Evolutionary conservation across 1,284 basidiomycete genomes (phyloP).

Genomic region (Ustilago nuda): DNA sequence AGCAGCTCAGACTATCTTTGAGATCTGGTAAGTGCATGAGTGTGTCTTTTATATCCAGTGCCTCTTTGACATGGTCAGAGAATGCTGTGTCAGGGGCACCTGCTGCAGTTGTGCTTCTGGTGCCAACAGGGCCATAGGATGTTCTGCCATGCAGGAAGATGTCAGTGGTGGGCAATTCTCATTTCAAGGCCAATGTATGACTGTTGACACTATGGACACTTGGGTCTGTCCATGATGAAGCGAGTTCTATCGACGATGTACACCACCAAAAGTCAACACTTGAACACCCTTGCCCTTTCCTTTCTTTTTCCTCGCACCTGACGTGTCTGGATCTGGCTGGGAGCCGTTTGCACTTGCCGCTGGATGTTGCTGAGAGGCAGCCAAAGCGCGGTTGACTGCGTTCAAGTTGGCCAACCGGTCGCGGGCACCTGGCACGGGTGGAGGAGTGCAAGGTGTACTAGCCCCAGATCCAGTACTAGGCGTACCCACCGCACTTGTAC

Average conservation of each 20-base stretch:
- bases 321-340: not conserved
- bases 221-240: not conserved
- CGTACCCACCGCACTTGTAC: not conserved
- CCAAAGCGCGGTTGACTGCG: constrained; percentile 33
- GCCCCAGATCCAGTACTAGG: constrained; percentile 12
- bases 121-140: not conserved
- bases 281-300: constrained; percentile 52
- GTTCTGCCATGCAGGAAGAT: not conserved
- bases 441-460: constrained; percentile 29
- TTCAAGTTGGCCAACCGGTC: constrained; percentile 16
- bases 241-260: constrained; percentile 45
- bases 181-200: too few species aligned
- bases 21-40: too few species aligned
- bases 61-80: not conserved
- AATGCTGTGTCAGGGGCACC: not conserved
- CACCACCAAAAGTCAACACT: constrained; percentile 51
- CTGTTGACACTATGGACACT: too few species aligned
- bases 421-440: not conserved
- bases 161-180: too few species aligned
- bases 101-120: not conserved
- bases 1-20: too few species aligned
- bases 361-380: constrained; percentile 8
- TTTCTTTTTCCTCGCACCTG: constrained; percentile 46
- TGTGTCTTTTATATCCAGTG: too few species aligned
- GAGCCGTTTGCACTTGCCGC: not conserved